Conservation (phyloP, 306 rosid genomes). For the Carpinus fangiana region DNA sequence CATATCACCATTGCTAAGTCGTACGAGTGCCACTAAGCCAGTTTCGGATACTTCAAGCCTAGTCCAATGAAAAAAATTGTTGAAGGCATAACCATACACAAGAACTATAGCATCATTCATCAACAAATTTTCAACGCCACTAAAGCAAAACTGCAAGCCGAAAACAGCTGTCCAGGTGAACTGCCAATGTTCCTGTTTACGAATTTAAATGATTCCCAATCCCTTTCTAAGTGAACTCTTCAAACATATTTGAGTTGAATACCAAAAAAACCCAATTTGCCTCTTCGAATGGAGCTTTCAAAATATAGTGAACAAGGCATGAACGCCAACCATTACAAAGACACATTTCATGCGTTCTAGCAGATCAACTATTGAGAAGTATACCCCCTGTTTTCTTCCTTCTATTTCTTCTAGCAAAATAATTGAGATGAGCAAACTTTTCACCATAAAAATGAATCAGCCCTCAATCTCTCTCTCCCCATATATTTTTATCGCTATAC, state of each 20-base stretch:
- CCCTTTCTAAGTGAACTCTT: neutral
- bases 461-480: too few species aligned
- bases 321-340: neutral
- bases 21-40: constrained; percentile 78
- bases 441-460: too few species aligned
- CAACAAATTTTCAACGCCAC: neutral
- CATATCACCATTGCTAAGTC: constrained; percentile 94
- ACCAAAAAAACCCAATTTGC: neutral
- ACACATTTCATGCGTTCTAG: neutral
- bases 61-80: constrained; percentile 23
- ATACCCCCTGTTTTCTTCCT: neutral
- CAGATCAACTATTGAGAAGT: neutral
- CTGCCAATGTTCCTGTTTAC: neutral
- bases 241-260: neutral
- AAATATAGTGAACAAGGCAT: neutral
- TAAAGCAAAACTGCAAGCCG: neutral
- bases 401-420: neutral
- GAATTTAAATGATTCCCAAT: neutral
- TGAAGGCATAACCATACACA: constrained; percentile 15
- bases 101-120: neutral
- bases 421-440: neutral
- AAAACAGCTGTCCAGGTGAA: neutral
- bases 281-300: neutral
- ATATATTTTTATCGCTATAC: too few species aligned
- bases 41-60: constrained; percentile 81